A percentile compares a stretch with the other conserved stretches of the same genome.
Conservation (phyloP, 2,329 filamentous ascomycete genomes). For the Aspergillus tanneri region DNA sequence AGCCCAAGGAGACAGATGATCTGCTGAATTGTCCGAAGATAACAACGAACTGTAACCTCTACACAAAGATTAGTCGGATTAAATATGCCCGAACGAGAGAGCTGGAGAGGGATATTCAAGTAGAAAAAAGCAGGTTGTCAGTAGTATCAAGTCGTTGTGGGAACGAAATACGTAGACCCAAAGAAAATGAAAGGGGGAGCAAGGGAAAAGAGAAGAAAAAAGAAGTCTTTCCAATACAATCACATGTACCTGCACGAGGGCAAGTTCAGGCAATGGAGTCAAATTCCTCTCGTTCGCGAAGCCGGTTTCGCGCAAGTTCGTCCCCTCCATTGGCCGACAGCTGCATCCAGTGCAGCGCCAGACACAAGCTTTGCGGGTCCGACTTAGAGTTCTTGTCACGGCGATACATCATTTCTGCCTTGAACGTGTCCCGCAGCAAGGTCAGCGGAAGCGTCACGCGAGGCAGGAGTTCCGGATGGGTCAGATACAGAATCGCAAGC, state of each 20-base stretch:
- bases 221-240: conserved; percentile 1
- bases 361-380: conserved; percentile 85
- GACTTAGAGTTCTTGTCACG: conserved; percentile 64
- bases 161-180: conserved; percentile 9
- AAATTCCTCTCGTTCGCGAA: conserved; percentile 68
- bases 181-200: conserved; percentile 6
- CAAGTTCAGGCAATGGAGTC: conserved; percentile 55
- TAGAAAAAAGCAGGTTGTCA: conserved; percentile 1
- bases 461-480: conserved; percentile 79
- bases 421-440: conserved; percentile 84
- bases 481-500: conserved; percentile 88
- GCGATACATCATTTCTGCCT: conserved; percentile 74
- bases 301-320: conserved; percentile 75
- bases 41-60: neutral
- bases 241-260: conserved; percentile 3
- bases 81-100: conserved; percentile 14
- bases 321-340: conserved; percentile 83
- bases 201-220: conserved; percentile 19
- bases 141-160: conserved; percentile 16
- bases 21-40: neutral
- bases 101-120: no score
- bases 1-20: neutral
- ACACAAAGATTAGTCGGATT: conserved; percentile 1
- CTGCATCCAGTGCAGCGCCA: conserved; percentile 98
- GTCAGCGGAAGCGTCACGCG: conserved; percentile 80